These are phyloP conservation scores for Fusarium hainanense DNA, from an alignment of 2,329 filamentous ascomycete genomes.

Conservation along the genomic window DNA sequence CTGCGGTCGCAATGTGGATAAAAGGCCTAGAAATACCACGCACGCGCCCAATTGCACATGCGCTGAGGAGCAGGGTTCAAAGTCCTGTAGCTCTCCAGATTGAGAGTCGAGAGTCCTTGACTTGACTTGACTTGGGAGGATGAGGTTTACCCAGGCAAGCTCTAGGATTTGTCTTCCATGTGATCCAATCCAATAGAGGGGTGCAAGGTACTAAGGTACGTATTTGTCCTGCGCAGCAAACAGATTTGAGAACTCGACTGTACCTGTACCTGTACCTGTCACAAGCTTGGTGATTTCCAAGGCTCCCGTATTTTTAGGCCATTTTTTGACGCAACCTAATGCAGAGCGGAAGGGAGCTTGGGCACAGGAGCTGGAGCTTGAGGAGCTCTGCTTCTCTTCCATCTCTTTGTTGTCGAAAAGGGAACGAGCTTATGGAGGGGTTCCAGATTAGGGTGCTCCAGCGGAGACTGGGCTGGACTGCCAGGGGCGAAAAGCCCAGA, in stretches of 20 bases:
- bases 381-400: constrained; percentile 6
- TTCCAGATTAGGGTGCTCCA: constrained; percentile 1
- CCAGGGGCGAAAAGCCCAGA: constrained; percentile 12
- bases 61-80: constrained; percentile 3
- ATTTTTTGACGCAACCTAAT: constrained; percentile 18
- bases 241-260: background rate
- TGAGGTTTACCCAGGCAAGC: constrained; percentile 1
- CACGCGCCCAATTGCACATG: constrained; percentile 14
- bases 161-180: background rate
- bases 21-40: background rate
- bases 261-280: background rate
- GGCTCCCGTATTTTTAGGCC: background rate
- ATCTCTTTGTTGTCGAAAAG: constrained; percentile 9
- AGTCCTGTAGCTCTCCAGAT: constrained; percentile 15
- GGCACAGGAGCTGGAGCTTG: background rate
- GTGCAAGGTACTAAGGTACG: constrained; percentile 3
- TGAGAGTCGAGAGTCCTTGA: background rate
- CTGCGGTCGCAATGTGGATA: constrained; percentile 23
- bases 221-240: constrained; percentile 19
- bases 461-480: constrained; percentile 8
- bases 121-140: background rate
- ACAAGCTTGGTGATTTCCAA: background rate
- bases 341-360: constrained; percentile 13
- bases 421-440: background rate
- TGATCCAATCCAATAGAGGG: background rate